phyloP scores from a whole-genome alignment of 2,329 filamentous ascomycete genomes.

The Knufia petricola region DNA sequence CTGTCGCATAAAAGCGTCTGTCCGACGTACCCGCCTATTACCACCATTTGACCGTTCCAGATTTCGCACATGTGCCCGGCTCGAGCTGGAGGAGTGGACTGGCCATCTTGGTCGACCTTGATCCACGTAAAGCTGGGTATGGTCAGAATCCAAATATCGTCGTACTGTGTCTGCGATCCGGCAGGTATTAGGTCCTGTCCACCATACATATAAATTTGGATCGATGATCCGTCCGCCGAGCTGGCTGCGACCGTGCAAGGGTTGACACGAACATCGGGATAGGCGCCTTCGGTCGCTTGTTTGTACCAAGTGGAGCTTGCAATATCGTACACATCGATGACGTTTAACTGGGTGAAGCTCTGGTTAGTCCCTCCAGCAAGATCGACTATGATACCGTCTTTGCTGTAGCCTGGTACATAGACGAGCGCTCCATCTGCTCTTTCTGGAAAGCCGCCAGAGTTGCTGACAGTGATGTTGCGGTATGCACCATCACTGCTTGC shows the following conservation, averaged over 20 bases:
- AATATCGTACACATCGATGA: constrained; percentile 73
- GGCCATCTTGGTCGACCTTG: constrained; percentile 45
- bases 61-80: constrained; percentile 67
- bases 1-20: constrained; percentile 53
- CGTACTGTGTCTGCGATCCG: constrained; percentile 50
- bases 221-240: constrained; percentile 62
- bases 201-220: constrained; percentile 70
- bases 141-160: constrained; percentile 70
- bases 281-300: constrained; percentile 54
- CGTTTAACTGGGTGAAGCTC: constrained; percentile 60
- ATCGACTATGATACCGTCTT: constrained; percentile 65
- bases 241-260: constrained; percentile 65
- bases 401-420: constrained; percentile 67
- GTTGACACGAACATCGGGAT: constrained; percentile 52
- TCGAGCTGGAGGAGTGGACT: constrained; percentile 47
- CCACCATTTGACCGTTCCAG: constrained; percentile 73
- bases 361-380: constrained; percentile 63
- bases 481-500: constrained; percentile 56
- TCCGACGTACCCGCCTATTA: constrained; percentile 62
- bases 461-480: constrained; percentile 63
- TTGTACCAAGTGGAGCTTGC: constrained; percentile 61
- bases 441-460: constrained; percentile 58
- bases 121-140: constrained; percentile 76
- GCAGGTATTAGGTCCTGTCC: constrained; percentile 62
- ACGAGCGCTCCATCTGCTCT: constrained; percentile 64